Conservation (phyloP, 1,284 basidiomycete species). For the Ceratobasidium theobromae region DNA sequence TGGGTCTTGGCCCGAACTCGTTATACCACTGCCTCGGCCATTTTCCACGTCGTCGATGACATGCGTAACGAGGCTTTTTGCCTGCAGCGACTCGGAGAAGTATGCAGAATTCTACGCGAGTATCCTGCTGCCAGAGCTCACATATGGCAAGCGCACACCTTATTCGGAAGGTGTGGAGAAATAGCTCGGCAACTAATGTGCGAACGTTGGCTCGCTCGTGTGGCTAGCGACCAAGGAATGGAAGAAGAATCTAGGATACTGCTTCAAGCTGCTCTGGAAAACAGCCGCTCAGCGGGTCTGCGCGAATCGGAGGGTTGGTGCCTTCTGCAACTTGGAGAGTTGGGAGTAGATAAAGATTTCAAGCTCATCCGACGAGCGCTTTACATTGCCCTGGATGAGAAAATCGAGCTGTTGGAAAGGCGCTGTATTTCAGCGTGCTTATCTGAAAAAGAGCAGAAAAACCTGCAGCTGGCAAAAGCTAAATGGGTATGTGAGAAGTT, state of each 20-base stretch:
- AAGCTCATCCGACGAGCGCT: slow-evolving; percentile 2
- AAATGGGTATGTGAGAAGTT: too few relatives aligned
- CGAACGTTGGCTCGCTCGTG: slow-evolving; percentile 20
- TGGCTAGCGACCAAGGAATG: slow-evolving; percentile 3
- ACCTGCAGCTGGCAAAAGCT: too few relatives aligned
- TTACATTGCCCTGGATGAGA: slow-evolving; percentile 8
- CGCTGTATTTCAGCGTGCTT: background rate
- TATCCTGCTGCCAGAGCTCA: slow-evolving; percentile 13
- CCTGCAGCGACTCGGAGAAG: slow-evolving; percentile 19
- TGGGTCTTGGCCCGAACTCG: slow-evolving; percentile 10
- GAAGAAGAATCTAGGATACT: background rate
- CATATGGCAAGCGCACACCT: slow-evolving; percentile 10
- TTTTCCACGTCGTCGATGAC: slow-evolving; percentile 3
- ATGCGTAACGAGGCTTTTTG: slow-evolving; percentile 8
- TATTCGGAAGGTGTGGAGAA: slow-evolving; percentile 17
- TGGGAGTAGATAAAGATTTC: background rate
- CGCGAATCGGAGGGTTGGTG: slow-evolving; percentile 26
- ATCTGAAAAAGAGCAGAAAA: too few relatives aligned
- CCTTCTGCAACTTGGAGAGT: slow-evolving; percentile 13
- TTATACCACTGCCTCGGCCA: slow-evolving; percentile 9
- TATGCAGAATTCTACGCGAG: background rate
- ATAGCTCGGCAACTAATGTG: slow-evolving; percentile 16
- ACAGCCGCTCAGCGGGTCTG: slow-evolving; percentile 8
- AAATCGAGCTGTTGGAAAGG: background rate
- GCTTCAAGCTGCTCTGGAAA: slow-evolving; percentile 5